A percentile compares a stretch with the other conserved stretches of the same genome.
phyloP scores from a whole-genome alignment of 106 monocot genomes.

The Amphibolis antarctica region DNA sequence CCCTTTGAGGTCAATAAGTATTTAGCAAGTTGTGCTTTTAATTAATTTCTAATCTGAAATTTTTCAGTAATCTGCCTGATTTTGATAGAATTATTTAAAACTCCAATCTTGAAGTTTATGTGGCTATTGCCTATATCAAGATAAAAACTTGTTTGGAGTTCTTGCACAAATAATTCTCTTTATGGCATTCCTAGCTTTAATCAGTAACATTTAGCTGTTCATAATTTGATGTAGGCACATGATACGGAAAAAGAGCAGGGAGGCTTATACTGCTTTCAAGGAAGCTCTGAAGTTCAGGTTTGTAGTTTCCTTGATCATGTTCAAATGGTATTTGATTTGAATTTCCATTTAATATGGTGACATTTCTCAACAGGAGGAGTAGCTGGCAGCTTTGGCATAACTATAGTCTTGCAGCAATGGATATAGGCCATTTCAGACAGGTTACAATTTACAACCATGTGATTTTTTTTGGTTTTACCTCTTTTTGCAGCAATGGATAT shows the following conservation, averaged over 20 bases:
- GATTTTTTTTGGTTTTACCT: neutral
- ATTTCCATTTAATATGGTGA: neutral
- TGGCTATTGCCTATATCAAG: neutral
- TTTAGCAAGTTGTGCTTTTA: too few relatives aligned
- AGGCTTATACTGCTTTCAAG: constrained; percentile 72
- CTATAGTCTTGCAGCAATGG: constrained; percentile 77
- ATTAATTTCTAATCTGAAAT: too few relatives aligned
- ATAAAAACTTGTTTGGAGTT: neutral
- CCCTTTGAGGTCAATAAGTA: too few relatives aligned
- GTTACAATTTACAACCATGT: constrained; percentile 18
- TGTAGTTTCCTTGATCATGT: neutral
- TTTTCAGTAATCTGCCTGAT: too few relatives aligned
- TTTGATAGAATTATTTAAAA: too few relatives aligned
- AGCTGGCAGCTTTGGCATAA: constrained; percentile 98
- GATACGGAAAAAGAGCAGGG: constrained; percentile 55
- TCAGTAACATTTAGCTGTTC: neutral
- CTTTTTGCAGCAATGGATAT: too few relatives aligned
- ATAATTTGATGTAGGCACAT: constrained; percentile 42
- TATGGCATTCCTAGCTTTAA: neutral
- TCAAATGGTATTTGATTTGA: too few relatives aligned
- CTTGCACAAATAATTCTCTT: neutral
- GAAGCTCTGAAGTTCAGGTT: constrained; percentile 93
- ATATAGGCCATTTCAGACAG: constrained; percentile 56
- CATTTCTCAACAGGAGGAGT: constrained; percentile 45
- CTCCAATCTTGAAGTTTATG: too few relatives aligned